These are phyloP conservation scores for Globisporangium barbulae DNA, from an alignment of 352 stramenopile species.

Conservation along the genomic window DNA sequence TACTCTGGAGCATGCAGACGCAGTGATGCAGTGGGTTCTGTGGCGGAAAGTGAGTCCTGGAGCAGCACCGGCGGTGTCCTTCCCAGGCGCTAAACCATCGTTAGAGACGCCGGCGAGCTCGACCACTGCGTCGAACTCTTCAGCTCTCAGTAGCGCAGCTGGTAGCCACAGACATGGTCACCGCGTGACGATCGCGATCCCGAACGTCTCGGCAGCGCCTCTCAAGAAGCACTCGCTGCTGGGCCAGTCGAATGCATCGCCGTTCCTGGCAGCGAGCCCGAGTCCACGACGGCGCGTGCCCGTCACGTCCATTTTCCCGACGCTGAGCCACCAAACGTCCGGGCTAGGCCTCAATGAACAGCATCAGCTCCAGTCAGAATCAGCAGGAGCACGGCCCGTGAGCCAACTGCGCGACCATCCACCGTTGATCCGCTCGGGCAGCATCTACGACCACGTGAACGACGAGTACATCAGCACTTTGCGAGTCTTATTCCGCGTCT, in stretches of 20 bases:
- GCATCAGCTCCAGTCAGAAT: not conserved
- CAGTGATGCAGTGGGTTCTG: not conserved
- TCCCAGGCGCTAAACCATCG: not conserved
- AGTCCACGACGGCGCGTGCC: not conserved
- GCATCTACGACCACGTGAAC: constrained; percentile 19
- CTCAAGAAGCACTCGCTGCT: not conserved
- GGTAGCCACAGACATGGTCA: too few species aligned
- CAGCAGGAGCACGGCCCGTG: not conserved
- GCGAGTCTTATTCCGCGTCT: constrained; percentile 27
- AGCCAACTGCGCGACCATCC: not conserved
- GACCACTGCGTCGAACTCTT: not conserved
- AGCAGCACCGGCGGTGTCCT: too few species aligned
- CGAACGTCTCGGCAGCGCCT: not conserved
- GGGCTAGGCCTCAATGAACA: not conserved
- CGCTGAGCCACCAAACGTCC: not conserved
- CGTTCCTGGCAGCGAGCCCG: not conserved
- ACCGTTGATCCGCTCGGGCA: not conserved
- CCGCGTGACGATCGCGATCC: not conserved
- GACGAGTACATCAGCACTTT: constrained; percentile 29
- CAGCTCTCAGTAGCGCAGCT: too few species aligned
- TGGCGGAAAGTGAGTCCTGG: constrained; percentile 1
- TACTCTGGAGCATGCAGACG: not conserved
- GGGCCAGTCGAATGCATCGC: not conserved
- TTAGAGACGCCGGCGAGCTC: not conserved
- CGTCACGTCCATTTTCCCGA: constrained; percentile 9